Conservation (phyloP, 441 rosid genomes). For the Populus hybrid region DNA sequence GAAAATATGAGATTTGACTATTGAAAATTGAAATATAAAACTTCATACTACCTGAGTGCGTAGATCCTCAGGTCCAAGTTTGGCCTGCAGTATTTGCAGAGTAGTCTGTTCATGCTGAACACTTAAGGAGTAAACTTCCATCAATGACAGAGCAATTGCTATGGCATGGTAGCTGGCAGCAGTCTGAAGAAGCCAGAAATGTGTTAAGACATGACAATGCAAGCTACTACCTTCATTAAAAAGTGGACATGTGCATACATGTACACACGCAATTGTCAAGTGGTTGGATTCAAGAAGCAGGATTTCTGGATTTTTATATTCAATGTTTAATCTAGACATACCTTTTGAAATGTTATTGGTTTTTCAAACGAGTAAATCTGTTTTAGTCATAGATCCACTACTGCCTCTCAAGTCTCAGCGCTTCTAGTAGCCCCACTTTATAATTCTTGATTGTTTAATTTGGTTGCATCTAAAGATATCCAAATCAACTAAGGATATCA, state of each 20-base stretch:
- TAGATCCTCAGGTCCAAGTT: conserved; percentile 65
- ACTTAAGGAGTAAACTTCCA: conserved; percentile 73
- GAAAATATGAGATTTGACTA: conserved; percentile 7
- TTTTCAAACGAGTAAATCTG: background rate
- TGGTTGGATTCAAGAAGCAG: conserved; percentile 1
- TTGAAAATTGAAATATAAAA: conserved; percentile 11
- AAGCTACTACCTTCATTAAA: background rate
- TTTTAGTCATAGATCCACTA: background rate
- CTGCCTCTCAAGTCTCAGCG: background rate
- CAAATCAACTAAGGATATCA: background rate
- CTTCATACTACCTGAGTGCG: conserved; percentile 51
- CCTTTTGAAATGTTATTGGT: background rate
- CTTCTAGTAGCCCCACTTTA: background rate
- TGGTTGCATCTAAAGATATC: background rate
- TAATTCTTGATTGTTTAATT: background rate
- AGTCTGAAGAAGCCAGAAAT: conserved; percentile 44
- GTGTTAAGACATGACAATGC: conserved; percentile 12
- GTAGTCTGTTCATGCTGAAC: conserved; percentile 77
- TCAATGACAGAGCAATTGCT: conserved; percentile 72
- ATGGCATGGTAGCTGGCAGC: conserved; percentile 82
- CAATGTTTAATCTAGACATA: background rate
- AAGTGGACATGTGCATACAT: background rate
- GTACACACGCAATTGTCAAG: background rate
- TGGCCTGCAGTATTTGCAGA: conserved; percentile 51
- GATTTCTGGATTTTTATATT: background rate